phyloP scores from a whole-genome alignment of 2,329 filamentous ascomycete genomes.

The Fusarium sp. region DNA sequence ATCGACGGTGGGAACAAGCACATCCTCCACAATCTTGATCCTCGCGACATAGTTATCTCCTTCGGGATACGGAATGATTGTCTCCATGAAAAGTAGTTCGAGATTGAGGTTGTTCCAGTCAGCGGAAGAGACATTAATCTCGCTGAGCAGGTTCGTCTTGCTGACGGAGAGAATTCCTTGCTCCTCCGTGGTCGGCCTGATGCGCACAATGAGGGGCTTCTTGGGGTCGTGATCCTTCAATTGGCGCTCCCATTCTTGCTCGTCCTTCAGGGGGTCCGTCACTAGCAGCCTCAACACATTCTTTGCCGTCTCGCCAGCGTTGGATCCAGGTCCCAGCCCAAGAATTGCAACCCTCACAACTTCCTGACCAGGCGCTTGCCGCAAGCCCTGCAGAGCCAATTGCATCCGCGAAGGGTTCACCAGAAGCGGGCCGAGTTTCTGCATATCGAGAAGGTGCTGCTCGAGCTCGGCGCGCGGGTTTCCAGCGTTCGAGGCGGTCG shows the following conservation, averaged over 20 bases:
- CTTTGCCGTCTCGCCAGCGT: conserved; percentile 64
- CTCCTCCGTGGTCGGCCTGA: conserved; percentile 51
- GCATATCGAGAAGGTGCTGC: conserved; percentile 68
- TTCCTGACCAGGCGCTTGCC: conserved; percentile 67
- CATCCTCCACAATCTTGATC: conserved; percentile 67
- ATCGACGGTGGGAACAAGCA: conserved; percentile 82
- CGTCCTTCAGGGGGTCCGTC: conserved; percentile 74
- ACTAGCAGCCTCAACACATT: conserved; percentile 76
- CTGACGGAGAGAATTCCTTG: conserved; percentile 47
- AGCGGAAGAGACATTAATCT: conserved; percentile 73
- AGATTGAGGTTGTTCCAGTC: conserved; percentile 70
- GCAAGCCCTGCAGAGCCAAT: conserved; percentile 75
- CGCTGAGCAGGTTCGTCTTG: conserved; percentile 59
- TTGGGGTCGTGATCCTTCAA: conserved; percentile 64
- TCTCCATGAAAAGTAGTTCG: conserved; percentile 71
- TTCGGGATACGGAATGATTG: conserved; percentile 54
- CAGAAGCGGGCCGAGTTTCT: conserved; percentile 70
- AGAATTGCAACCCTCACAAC: conserved; percentile 70
- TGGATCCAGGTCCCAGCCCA: conserved; percentile 56
- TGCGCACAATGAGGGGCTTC: conserved; percentile 73
- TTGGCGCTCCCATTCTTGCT: conserved; percentile 75
- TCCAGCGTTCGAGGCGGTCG: conserved; percentile 44
- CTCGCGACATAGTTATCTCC: conserved; percentile 48
- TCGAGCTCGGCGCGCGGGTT: conserved; percentile 67
- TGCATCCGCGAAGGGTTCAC: conserved; percentile 78